A percentile compares a stretch with the other conserved stretches of the same genome.
Conservation (phyloP, 371 early-diverging fungal genomes). For the Apophysomyces elegans region DNA sequence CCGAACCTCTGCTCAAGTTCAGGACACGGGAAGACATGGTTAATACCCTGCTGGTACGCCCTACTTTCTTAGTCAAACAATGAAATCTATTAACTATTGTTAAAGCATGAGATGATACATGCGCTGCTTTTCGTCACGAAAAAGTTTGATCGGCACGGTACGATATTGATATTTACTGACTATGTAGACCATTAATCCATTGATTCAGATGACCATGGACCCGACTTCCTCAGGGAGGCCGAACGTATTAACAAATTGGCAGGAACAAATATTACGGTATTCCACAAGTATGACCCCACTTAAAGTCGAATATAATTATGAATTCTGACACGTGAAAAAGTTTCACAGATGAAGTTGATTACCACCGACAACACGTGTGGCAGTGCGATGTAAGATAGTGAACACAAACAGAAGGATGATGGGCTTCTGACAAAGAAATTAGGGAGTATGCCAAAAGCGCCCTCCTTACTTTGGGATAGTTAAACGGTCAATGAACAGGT, state of each 20-base stretch:
- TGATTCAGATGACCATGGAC: slow-evolving; percentile 56
- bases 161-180: not conserved
- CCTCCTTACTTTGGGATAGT: slow-evolving; percentile 69
- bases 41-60: slow-evolving; percentile 49
- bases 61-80: not conserved
- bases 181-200: not conserved
- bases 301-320: not conserved
- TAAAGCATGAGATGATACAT: slow-evolving; percentile 62
- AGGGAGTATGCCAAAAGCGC: slow-evolving; percentile 58
- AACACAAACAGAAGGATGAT: not conserved
- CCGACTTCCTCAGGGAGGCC: slow-evolving; percentile 50
- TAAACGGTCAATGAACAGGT: slow-evolving; percentile 68
- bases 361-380: slow-evolving; percentile 70
- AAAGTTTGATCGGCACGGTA: slow-evolving; percentile 48
- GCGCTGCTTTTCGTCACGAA: slow-evolving; percentile 66
- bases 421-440: not conserved
- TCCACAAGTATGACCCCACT: slow-evolving; percentile 43
- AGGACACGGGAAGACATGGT: slow-evolving; percentile 60
- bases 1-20: slow-evolving; percentile 71
- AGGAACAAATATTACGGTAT: slow-evolving; percentile 63
- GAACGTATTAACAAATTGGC: slow-evolving; percentile 56
- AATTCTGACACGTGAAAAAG: slow-evolving; percentile 14
- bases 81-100: not conserved
- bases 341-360: slow-evolving; percentile 66
- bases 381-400: slow-evolving; percentile 51